These are phyloP conservation scores for Penstemon davidsonii DNA, from an alignment of 257 asterid species.

Conservation along the genomic window DNA sequence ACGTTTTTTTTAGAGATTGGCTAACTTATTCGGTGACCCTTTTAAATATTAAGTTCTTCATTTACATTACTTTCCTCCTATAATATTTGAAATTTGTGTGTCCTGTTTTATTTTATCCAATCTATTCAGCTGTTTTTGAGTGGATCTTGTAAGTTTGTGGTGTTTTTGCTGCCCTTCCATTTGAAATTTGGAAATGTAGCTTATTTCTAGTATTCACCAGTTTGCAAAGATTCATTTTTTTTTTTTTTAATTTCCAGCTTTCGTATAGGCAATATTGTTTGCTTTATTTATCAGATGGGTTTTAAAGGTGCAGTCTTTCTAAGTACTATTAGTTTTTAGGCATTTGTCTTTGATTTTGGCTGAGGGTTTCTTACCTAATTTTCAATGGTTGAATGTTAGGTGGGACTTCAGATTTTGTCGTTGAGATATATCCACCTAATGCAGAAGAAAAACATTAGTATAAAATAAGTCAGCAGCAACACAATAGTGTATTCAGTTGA, in stretches of 20 bases:
- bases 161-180: neutral
- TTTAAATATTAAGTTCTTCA: neutral
- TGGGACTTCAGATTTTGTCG: neutral
- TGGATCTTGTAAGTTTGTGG: conserved; percentile 5
- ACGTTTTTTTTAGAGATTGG: neutral
- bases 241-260: neutral
- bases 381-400: conserved; percentile 9
- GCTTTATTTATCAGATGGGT: no score
- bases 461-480: no score
- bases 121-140: conserved; percentile 5
- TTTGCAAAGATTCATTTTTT: conserved; percentile 13
- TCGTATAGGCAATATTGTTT: no score
- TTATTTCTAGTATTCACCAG: neutral
- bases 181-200: neutral
- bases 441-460: no score
- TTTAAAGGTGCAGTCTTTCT: no score
- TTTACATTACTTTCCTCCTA: no score
- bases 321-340: no score
- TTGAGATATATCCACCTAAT: neutral
- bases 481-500: no score
- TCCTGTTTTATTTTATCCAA: neutral
- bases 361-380: neutral
- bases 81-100: neutral
- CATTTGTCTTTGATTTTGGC: neutral
- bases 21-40: neutral